phyloP scores from a whole-genome alignment of 257 asterid species.

The Solanum ossicruentum region DNA sequence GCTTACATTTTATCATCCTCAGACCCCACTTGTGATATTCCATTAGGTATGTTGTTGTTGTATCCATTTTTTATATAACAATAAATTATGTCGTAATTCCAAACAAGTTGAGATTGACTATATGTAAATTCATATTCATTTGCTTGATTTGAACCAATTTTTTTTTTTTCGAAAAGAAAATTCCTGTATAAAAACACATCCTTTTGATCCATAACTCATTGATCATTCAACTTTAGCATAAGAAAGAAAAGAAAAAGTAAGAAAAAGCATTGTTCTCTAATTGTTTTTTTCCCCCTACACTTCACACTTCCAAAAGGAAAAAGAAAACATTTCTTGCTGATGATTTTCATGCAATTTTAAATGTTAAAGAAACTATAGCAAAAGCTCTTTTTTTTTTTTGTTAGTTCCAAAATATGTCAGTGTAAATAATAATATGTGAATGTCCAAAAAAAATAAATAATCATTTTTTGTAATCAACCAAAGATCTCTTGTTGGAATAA shows the following conservation, averaged over 20 bases:
- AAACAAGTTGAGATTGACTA: neutral
- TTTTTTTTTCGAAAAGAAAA: neutral
- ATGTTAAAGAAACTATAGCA: conserved; percentile 1
- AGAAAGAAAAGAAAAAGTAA: conserved; percentile 5
- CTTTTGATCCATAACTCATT: neutral
- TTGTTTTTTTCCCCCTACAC: conserved; percentile 17
- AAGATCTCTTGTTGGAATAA: conserved; percentile 36
- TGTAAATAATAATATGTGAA: conserved; percentile 4
- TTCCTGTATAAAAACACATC: neutral
- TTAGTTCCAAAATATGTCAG: conserved; percentile 25
- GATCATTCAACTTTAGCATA: conserved; percentile 7
- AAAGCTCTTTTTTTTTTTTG: conserved; percentile 23
- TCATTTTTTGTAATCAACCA: conserved; percentile 18
- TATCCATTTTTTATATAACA: neutral
- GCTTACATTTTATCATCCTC: no score
- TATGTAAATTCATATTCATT: neutral
- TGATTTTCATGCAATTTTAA: conserved; percentile 48
- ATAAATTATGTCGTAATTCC: neutral
- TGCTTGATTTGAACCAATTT: neutral
- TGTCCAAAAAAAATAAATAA: neutral
- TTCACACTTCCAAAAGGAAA: neutral
- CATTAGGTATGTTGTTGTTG: no score
- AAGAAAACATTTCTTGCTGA: conserved; percentile 15
- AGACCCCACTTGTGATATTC: no score
- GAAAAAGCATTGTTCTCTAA: conserved; percentile 20